Conservation (phyloP, 768 basidiomycete genomes). For the Russula compacta region DNA sequence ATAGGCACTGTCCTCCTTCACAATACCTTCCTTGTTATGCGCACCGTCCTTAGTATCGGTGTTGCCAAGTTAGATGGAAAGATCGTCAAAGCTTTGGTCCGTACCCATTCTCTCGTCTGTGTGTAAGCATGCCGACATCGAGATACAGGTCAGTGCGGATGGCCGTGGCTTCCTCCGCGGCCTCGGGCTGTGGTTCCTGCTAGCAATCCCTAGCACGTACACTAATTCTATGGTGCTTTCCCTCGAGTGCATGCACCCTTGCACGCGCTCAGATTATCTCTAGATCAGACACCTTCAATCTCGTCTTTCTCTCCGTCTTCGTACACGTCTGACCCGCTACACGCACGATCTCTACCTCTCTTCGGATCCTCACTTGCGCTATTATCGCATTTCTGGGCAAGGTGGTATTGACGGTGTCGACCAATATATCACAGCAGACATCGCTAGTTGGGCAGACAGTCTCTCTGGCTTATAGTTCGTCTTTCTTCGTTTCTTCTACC, state of each 20-base stretch:
- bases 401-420: constrained; percentile 58
- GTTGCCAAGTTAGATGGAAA: constrained; percentile 86
- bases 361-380: constrained; percentile 57
- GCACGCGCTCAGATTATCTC: not conserved
- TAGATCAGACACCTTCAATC: constrained; percentile 87
- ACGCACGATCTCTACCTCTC: constrained; percentile 89
- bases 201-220: constrained; percentile 89
- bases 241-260: not conserved
- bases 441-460: constrained; percentile 81
- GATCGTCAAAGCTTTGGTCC: constrained; percentile 78
- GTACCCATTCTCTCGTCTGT: constrained; percentile 10
- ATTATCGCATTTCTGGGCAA: constrained; percentile 41
- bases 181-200: constrained; percentile 77
- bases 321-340: constrained; percentile 84
- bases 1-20: constrained; percentile 65
- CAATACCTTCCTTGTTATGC: constrained; percentile 73
- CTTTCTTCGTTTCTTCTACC: not conserved
- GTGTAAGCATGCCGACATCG: not conserved
- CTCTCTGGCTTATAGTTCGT: constrained; percentile 82
- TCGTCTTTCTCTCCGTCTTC: constrained; percentile 70
- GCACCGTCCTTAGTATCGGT: constrained; percentile 80
- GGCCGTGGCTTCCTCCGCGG: constrained; percentile 76
- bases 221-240: constrained; percentile 81
- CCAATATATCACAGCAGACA: constrained; percentile 89
- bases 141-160: constrained; percentile 61